A percentile compares a stretch with the other conserved stretches of the same genome.
phyloP scores from a whole-genome alignment of 768 basidiomycete species.

The Cystobasidium tubakii region DNA sequence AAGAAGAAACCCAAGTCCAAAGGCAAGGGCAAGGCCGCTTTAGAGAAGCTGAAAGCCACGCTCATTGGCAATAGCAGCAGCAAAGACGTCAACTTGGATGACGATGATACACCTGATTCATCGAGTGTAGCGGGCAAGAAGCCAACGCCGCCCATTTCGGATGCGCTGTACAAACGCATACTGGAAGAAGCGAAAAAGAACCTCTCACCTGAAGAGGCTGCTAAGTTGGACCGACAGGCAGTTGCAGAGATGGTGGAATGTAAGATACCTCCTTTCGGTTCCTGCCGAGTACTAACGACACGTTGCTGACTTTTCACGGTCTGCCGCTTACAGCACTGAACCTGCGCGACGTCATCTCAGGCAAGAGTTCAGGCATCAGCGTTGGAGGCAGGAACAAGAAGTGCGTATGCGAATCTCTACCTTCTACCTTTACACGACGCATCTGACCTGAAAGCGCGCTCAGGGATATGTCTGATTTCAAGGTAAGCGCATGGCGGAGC shows the following conservation, averaged over 20 bases:
- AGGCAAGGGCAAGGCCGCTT: constrained; percentile 31
- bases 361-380: constrained; percentile 20
- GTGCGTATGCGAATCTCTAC: constrained; percentile 16
- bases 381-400: constrained; percentile 35
- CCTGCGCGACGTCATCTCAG: constrained; percentile 17
- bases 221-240: constrained; percentile 60
- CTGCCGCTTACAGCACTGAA: constrained; percentile 18
- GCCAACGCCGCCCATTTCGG: constrained; percentile 5
- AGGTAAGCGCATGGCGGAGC: constrained; percentile 28
- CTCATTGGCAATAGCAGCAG: background rate
- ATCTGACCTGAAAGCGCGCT: background rate
- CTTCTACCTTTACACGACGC: too few species aligned
- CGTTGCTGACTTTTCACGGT: too few species aligned
- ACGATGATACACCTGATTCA: background rate
- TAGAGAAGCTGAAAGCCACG: constrained; percentile 30
- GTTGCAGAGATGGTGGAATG: constrained; percentile 33
- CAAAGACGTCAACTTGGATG: background rate
- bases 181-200: constrained; percentile 21
- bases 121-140: constrained; percentile 18
- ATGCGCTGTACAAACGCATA: constrained; percentile 29
- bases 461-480: constrained; percentile 29
- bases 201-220: constrained; percentile 55
- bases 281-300: too few species aligned
- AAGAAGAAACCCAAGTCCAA: constrained; percentile 34
- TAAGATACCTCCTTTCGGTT: background rate